Conservation (phyloP, 1,284 basidiomycete species). For the Sporisorium reilianum region DNA sequence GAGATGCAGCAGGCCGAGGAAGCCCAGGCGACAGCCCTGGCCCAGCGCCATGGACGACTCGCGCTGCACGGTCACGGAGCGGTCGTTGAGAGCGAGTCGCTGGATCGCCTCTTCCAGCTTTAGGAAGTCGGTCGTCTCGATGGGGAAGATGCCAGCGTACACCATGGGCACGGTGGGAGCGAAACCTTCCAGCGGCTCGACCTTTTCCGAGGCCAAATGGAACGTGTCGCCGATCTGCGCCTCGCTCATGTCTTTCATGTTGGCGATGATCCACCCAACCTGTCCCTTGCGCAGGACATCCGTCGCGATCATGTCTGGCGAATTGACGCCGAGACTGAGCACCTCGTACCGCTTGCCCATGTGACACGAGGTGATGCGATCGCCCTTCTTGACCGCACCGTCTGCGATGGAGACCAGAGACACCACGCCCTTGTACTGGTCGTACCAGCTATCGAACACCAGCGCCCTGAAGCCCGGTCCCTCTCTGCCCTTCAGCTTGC, state of each 20-base stretch:
- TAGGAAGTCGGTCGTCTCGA: slow-evolving; percentile 89
- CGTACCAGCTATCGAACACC: slow-evolving; percentile 91
- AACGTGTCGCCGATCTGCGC: slow-evolving; percentile 95
- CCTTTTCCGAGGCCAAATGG: slow-evolving; percentile 79
- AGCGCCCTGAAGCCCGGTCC: slow-evolving; percentile 76
- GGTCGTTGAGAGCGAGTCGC: slow-evolving; percentile 84
- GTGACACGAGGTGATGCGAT: slow-evolving; percentile 81
- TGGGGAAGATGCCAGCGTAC: slow-evolving; percentile 93
- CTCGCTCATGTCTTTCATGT: slow-evolving; percentile 98
- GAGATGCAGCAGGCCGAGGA: slow-evolving; percentile 95
- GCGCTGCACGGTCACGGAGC: slow-evolving; percentile 88
- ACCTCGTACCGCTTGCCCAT: slow-evolving; percentile 93
- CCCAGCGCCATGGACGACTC: slow-evolving; percentile 94
- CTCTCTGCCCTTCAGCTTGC: slow-evolving; percentile 48
- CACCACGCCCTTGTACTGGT: slow-evolving; percentile 95
- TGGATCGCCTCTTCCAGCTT: slow-evolving; percentile 97
- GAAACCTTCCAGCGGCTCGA: slow-evolving; percentile 91
- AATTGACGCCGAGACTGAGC: slow-evolving; percentile 89
- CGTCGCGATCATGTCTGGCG: slow-evolving; percentile 74
- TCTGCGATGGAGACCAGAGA: slow-evolving; percentile 83
- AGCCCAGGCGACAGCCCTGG: slow-evolving; percentile 93
- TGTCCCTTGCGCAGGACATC: slow-evolving; percentile 82
- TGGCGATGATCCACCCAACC: slow-evolving; percentile 81
- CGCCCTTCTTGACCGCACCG: slow-evolving; percentile 74
- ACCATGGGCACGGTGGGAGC: slow-evolving; percentile 95